A percentile compares a stretch with the other conserved stretches of the same genome.
Conservation (phyloP, 2,329 filamentous ascomycete genomes). For the Scedosporium boydii region DNA sequence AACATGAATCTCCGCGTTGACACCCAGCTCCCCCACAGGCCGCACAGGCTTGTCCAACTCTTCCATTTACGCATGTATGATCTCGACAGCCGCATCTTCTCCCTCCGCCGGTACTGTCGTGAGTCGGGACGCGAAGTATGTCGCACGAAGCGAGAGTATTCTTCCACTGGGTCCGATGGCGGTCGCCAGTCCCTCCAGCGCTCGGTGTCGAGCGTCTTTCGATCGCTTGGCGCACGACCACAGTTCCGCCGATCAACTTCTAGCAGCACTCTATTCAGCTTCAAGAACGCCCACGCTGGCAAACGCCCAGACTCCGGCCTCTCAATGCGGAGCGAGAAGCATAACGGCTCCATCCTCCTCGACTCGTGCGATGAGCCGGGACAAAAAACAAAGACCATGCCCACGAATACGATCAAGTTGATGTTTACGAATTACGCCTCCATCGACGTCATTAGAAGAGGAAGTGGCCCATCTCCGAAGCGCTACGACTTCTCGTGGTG, state of each 20-base stretch:
- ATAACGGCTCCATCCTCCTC: neutral
- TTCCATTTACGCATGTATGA: constrained; percentile 97
- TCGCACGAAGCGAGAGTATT: constrained; percentile 68
- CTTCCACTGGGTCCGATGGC: constrained; percentile 10
- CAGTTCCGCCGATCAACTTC: constrained; percentile 3
- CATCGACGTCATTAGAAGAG: constrained; percentile 67
- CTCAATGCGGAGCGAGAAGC: neutral
- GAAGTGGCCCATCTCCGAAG: constrained; percentile 52
- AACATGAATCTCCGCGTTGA: constrained; percentile 96
- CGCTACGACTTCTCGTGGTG: constrained; percentile 92
- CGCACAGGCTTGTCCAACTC: constrained; percentile 53
- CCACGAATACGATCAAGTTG: constrained; percentile 71
- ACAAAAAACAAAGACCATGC: neutral
- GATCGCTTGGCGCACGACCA: constrained; percentile 4
- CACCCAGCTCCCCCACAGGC: constrained; percentile 30
- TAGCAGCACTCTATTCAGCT: constrained; percentile 3
- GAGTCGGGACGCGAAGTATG: constrained; percentile 91
- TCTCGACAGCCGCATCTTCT: constrained; percentile 76
- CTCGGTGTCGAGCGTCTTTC: constrained; percentile 7
- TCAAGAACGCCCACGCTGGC: constrained; percentile 1
- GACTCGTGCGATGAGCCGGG: neutral
- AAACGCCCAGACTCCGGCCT: constrained; percentile 1
- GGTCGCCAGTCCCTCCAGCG: constrained; percentile 3
- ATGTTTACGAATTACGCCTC: constrained; percentile 98
- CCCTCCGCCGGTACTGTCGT: constrained; percentile 80